These are phyloP conservation scores for Penicillium sp. DNA, from an alignment of 2,329 filamentous ascomycete genomes.

Conservation along the genomic window DNA sequence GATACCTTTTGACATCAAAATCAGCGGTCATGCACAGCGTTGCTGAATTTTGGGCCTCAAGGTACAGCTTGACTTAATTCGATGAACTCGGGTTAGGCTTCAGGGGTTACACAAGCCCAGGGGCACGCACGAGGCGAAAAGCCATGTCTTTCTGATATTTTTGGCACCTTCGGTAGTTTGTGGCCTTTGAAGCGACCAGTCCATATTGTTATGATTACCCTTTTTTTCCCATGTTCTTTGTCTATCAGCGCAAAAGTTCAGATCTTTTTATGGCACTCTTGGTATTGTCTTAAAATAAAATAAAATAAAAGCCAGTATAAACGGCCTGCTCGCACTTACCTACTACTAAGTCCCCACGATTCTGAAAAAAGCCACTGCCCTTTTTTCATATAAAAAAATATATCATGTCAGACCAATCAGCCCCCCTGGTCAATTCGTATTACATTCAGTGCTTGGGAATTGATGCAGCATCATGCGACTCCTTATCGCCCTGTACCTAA, in stretches of 20 bases:
- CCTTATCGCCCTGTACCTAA: constrained; percentile 4
- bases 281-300: not conserved
- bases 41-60: constrained; percentile 12
- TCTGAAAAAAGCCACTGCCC: constrained; percentile 8
- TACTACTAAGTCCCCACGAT: not conserved
- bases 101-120: constrained; percentile 6
- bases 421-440: constrained; percentile 1
- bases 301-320: not conserved
- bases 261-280: constrained; percentile 5
- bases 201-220: constrained; percentile 27
- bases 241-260: constrained; percentile 22
- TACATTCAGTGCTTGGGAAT: not conserved
- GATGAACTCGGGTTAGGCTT: constrained; percentile 18
- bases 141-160: constrained; percentile 4
- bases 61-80: constrained; percentile 10
- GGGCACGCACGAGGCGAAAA: constrained; percentile 8
- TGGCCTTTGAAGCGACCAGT: constrained; percentile 19
- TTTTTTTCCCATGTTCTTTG: constrained; percentile 10
- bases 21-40: not conserved
- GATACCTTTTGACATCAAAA: constrained; percentile 9
- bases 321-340: not conserved
- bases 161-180: constrained; percentile 10
- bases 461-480: constrained; percentile 9
- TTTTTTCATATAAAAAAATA: not conserved
- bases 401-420: constrained; percentile 13